phyloP scores from a whole-genome alignment of 1,284 basidiomycete genomes.

The Naganishia liquefaciens region DNA sequence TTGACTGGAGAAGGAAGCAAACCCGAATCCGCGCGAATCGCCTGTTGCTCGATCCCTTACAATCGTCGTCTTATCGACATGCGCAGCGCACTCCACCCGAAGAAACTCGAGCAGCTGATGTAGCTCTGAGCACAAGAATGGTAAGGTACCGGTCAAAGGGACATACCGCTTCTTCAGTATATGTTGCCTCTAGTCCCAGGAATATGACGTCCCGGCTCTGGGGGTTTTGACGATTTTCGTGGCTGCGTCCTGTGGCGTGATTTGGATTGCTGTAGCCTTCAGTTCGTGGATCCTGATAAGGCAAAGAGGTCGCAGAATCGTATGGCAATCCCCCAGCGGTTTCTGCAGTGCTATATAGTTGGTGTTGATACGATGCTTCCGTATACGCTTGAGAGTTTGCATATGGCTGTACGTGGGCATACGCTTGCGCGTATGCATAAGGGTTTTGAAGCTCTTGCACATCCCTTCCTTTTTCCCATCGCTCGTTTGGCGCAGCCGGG shows the following conservation, averaged over 20 bases:
- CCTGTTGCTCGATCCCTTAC: constrained; percentile 90
- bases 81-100: constrained; percentile 60
- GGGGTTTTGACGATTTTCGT: constrained; percentile 37
- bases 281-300: not conserved
- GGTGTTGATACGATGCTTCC: not conserved
- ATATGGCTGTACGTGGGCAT: not conserved
- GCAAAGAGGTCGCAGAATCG: constrained; percentile 24
- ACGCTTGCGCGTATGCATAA: not conserved
- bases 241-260: not conserved
- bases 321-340: constrained; percentile 5
- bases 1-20: constrained; percentile 80
- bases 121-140: not conserved
- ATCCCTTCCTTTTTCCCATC: constrained; percentile 43
- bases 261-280: not conserved
- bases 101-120: constrained; percentile 75
- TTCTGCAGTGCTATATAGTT: not conserved
- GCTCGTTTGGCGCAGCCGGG: not conserved
- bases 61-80: constrained; percentile 68
- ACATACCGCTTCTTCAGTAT: constrained; percentile 84
- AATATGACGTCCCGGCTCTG: constrained; percentile 71
- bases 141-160: not conserved
- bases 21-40: constrained; percentile 87
- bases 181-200: constrained; percentile 82
- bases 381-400: not conserved
- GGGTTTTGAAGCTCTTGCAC: constrained; percentile 33